Conservation (phyloP, 1,284 basidiomycete genomes). For the Ganoderma sinense region DNA sequence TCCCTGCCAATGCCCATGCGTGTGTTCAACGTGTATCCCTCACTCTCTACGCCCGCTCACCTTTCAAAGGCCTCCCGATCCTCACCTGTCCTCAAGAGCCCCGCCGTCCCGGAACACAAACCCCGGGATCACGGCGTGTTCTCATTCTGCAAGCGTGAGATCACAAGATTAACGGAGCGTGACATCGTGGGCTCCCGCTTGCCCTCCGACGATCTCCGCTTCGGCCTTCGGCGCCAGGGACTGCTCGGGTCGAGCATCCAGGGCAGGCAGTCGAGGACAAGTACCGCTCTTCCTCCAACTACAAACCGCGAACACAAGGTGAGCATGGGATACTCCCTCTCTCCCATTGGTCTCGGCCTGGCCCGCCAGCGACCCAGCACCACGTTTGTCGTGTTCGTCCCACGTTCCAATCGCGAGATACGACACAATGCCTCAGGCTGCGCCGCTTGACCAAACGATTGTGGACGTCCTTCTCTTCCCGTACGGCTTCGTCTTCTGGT, state of each 20-base stretch:
- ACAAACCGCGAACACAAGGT: slow-evolving; percentile 7
- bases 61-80: neutral
- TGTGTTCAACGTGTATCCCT: neutral
- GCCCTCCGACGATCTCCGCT: slow-evolving; percentile 27
- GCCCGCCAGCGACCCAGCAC: slow-evolving; percentile 1
- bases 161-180: neutral
- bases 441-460: neutral
- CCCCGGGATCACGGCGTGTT: neutral
- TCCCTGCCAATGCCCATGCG: neutral
- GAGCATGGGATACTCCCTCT: slow-evolving; percentile 5
- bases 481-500: slow-evolving; percentile 3
- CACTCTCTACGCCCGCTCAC: neutral
- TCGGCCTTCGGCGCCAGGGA: slow-evolving; percentile 4
- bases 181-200: slow-evolving; percentile 16
- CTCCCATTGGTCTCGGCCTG: slow-evolving; percentile 9
- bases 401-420: slow-evolving; percentile 13
- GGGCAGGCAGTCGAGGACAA: slow-evolving; percentile 20
- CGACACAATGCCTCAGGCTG: slow-evolving; percentile 10
- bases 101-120: neutral
- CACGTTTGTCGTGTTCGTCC: slow-evolving; percentile 15
- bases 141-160: neutral
- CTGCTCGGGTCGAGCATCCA: slow-evolving; percentile 3
- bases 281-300: slow-evolving; percentile 23
- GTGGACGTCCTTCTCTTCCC: neutral
- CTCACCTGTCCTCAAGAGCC: neutral